These are phyloP conservation scores for Plasmodium falciparum DNA, from an alignment of 169 alveolate genomes.

Conservation along the genomic window DNA sequence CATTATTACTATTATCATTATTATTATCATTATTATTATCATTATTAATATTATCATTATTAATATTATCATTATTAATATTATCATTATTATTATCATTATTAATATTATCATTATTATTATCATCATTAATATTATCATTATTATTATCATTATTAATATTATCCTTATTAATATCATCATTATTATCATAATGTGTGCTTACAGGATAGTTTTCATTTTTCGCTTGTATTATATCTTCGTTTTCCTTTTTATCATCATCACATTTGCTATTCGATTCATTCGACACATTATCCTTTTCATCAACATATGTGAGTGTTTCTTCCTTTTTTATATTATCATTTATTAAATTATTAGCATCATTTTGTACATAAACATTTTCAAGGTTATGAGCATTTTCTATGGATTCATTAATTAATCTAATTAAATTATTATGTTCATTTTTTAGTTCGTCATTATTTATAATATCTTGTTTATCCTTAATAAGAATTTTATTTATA, in stretches of 20 bases:
- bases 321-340: not conserved
- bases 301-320: not conserved
- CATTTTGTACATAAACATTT: not conserved
- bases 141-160: no score
- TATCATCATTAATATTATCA: no score
- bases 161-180: no score
- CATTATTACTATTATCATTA: not conserved
- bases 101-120: no score
- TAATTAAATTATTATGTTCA: not conserved
- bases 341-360: not conserved
- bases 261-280: no score
- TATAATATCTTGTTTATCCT: not conserved
- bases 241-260: not conserved
- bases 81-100: no score
- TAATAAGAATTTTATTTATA: not conserved
- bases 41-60: no score
- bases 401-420: not conserved
- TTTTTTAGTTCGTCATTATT: not conserved
- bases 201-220: not conserved
- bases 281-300: not conserved
- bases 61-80: no score
- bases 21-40: not conserved
- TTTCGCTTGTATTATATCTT: not conserved
- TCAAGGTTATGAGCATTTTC: not conserved
- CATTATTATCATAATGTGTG: not conserved